These are phyloP conservation scores for Cadophora sp. DNA, from an alignment of 2,329 filamentous ascomycete species.

Conservation along the genomic window DNA sequence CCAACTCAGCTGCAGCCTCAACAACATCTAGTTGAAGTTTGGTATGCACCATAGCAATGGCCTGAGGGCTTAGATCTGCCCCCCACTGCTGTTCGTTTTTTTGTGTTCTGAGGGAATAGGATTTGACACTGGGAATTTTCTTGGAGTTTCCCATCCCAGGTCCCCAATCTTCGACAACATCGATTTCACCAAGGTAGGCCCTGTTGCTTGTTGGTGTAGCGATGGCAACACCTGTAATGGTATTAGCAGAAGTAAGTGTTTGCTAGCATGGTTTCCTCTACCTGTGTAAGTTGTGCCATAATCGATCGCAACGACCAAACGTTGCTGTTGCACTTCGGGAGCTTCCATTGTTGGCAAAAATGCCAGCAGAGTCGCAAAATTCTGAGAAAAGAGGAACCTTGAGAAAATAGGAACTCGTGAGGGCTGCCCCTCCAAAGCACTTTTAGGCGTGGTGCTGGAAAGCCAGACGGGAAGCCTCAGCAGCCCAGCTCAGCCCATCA, in stretches of 20 bases:
- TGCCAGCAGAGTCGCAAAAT: no score
- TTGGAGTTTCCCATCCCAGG: constrained; percentile 35
- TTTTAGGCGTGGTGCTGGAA: no score
- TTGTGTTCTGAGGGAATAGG: constrained; percentile 38
- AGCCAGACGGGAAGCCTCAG: no score
- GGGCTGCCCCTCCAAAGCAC: no score
- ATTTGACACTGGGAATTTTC: constrained; percentile 44
- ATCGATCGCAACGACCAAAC: constrained; percentile 36
- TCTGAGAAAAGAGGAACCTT: no score
- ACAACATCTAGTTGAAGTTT: constrained; percentile 44
- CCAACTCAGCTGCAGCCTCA: constrained; percentile 38
- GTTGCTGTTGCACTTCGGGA: constrained; percentile 4
- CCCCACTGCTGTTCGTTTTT: constrained; percentile 41
- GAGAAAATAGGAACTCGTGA: no score
- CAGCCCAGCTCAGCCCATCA: no score
- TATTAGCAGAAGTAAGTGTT: not conserved
- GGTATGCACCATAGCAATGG: constrained; percentile 44
- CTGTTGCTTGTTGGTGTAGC: constrained; percentile 24
- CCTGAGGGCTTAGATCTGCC: constrained; percentile 34
- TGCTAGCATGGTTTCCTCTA: constrained; percentile 24
- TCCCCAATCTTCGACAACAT: constrained; percentile 41
- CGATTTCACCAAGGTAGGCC: constrained; percentile 38
- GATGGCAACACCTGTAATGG: constrained; percentile 20
- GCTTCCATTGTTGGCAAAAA: not conserved
- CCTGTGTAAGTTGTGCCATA: constrained; percentile 39